These are phyloP conservation scores for Apophysomyces trapeziformis DNA, from an alignment of 371 early-diverging fungal genomes.

Conservation along the genomic window DNA sequence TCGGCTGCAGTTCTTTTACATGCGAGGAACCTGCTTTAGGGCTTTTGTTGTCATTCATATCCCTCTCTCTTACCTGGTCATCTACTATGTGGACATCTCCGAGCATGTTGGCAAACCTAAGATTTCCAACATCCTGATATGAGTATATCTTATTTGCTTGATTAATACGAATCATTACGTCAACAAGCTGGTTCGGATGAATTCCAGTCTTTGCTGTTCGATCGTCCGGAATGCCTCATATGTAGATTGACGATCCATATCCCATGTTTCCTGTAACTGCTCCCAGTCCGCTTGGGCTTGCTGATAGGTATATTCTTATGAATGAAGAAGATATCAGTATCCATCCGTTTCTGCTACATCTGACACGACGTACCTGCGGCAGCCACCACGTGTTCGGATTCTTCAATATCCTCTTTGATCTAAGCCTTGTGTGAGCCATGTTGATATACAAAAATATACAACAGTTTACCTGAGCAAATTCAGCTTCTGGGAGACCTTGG, in stretches of 20 bases:
- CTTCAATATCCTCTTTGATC: slow-evolving; percentile 23
- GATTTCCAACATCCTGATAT: background rate
- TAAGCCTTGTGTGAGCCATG: slow-evolving; percentile 7
- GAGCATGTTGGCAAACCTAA: slow-evolving; percentile 36
- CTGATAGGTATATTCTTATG: slow-evolving; percentile 21
- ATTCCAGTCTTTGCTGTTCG: slow-evolving; percentile 29
- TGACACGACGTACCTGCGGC: slow-evolving; percentile 11
- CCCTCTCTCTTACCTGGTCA: slow-evolving; percentile 25
- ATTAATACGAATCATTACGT: slow-evolving; percentile 17
- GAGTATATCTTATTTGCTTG: background rate
- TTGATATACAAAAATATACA: background rate
- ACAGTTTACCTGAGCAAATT: slow-evolving; percentile 20
- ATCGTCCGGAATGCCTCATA: slow-evolving; percentile 27
- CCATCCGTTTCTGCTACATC: background rate
- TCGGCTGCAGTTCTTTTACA: slow-evolving; percentile 25
- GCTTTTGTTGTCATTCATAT: background rate
- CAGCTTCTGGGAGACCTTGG: slow-evolving; percentile 13
- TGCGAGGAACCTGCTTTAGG: background rate
- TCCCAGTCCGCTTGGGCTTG: slow-evolving; percentile 15
- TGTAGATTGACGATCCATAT: slow-evolving; percentile 25
- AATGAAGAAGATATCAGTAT: background rate
- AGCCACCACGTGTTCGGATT: slow-evolving; percentile 11
- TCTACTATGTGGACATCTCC: slow-evolving; percentile 31
- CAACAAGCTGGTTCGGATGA: slow-evolving; percentile 30
- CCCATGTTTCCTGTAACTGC: slow-evolving; percentile 20